Conservation (phyloP, 2,329 filamentous ascomycete species). For the Fusarium udum region DNA sequence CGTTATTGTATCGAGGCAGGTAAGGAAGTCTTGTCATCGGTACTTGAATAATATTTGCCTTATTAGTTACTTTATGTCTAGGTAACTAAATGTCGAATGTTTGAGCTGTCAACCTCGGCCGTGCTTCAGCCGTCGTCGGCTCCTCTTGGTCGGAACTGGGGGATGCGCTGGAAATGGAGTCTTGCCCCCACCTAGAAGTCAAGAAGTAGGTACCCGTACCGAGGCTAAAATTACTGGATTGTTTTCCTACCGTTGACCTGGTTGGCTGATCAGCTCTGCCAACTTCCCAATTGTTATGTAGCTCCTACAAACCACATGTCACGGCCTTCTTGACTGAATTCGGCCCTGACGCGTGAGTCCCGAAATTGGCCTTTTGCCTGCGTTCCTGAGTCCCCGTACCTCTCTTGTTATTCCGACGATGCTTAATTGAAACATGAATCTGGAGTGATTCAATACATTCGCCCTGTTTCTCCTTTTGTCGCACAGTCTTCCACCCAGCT, state of each 20-base stretch:
- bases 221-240: conserved; percentile 38
- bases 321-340: conserved; percentile 37
- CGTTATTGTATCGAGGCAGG: neutral
- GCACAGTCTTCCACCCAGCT: conserved; percentile 2
- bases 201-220: conserved; percentile 27
- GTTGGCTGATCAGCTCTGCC: conserved; percentile 29
- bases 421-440: conserved; percentile 36
- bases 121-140: conserved; percentile 30
- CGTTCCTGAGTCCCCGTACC: conserved; percentile 19
- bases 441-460: conserved; percentile 33
- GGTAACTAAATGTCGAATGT: neutral
- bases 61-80: neutral
- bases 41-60: neutral
- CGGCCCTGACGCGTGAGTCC: conserved; percentile 41
- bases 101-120: conserved; percentile 28
- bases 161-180: conserved; percentile 19
- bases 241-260: conserved; percentile 10
- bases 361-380: conserved; percentile 26
- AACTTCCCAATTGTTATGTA: conserved; percentile 22
- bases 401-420: conserved; percentile 11
- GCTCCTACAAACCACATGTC: conserved; percentile 40
- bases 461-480: conserved; percentile 16
- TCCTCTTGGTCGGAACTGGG: conserved; percentile 17
- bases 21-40: neutral
- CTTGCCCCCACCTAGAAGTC: conserved; percentile 28